phyloP scores from a whole-genome alignment of 139 green algal species.

The Yamagishiella unicocca region DNA sequence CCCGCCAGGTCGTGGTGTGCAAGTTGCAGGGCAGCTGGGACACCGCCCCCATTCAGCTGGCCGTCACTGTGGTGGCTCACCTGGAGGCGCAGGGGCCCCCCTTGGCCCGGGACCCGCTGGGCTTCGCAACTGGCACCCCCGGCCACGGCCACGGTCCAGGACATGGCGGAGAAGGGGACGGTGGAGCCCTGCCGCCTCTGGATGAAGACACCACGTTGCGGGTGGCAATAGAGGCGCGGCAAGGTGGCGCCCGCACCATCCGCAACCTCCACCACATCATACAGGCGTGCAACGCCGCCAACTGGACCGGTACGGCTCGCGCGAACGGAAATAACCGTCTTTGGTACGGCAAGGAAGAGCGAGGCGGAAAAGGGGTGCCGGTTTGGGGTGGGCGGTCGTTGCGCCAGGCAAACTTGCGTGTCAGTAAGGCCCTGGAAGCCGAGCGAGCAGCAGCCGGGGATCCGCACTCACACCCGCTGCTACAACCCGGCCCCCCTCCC shows the following conservation, averaged over 20 bases:
- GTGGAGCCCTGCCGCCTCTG: not conserved
- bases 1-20: conserved; percentile 6
- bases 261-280: conserved; percentile 3
- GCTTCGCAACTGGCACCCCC: not conserved
- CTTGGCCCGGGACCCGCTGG: conserved; percentile 4
- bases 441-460: too few species aligned
- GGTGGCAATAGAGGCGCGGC: not conserved
- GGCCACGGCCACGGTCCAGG: too few species aligned
- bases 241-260: not conserved
- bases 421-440: too few species aligned
- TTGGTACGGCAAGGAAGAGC: too few species aligned
- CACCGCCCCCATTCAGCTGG: not conserved
- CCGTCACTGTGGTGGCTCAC: not conserved
- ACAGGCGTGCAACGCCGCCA: not conserved
- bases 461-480: too few species aligned
- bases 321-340: too few species aligned
- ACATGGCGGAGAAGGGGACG: not conserved
- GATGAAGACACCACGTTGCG: not conserved
- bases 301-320: not conserved
- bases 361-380: too few species aligned
- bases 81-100: not conserved
- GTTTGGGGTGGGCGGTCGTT: too few species aligned
- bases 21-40: not conserved
- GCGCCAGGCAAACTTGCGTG: too few species aligned
- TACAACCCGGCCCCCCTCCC: too few species aligned